phyloP scores from a whole-genome alignment of 495 filamentous ascomycete genomes.

The Aspergillus avenaceus region DNA sequence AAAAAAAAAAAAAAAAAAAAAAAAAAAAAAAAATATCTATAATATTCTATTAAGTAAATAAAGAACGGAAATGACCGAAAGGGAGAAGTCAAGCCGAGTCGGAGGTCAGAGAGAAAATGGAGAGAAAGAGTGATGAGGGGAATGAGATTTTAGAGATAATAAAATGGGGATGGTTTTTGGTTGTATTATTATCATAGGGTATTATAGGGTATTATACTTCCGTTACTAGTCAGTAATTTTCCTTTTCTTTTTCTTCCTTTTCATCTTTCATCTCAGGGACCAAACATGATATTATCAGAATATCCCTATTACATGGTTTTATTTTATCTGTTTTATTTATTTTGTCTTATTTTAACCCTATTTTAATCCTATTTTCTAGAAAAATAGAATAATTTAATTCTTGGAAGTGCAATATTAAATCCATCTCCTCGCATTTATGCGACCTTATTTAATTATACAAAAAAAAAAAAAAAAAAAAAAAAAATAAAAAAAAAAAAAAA shows the following conservation, averaged over 20 bases:
- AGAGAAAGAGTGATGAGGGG: neutral
- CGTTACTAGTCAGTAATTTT: neutral
- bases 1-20: conserved; percentile 12
- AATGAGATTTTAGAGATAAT: neutral
- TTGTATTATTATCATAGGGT: neutral
- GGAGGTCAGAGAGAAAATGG: neutral
- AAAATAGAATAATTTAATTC: no score
- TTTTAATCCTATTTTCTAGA: no score
- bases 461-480: no score
- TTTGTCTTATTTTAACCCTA: no score
- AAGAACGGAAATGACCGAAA: conserved; percentile 8
- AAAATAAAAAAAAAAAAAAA: no score
- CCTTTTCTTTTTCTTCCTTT: neutral
- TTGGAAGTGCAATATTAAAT: no score
- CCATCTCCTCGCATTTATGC: no score
- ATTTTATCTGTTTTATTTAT: no score
- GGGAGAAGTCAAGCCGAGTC: no score
- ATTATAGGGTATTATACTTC: neutral
- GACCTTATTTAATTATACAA: no score
- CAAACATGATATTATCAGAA: neutral
- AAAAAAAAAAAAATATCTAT: conserved; percentile 2
- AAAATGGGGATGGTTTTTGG: neutral
- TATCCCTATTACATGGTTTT: neutral
- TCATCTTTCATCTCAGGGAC: neutral
- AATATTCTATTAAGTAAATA: conserved; percentile 1